Base-by-base conservation (phyloP, 148 eudicot species). In the Bassia scoparia region DNA sequence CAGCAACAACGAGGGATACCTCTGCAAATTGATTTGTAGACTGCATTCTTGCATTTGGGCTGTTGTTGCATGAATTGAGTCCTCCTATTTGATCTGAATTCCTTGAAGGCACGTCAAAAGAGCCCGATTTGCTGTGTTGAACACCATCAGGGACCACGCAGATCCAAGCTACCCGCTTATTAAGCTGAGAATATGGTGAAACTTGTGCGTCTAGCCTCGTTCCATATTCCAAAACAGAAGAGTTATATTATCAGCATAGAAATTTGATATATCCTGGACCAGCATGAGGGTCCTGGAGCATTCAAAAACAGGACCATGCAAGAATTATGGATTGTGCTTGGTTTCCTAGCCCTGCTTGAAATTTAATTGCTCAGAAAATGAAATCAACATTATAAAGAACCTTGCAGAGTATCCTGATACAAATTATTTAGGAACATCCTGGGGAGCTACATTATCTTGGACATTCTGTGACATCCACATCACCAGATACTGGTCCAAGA, bases 61-160 rank as follows among this genome's bases (percentile, higher is more conserved):
- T 82, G 92, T 80, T 84, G 97, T 56, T 86, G 93, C 83, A 84
- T 55, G 52, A 84, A 59, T 73, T 86, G 79, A 72, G 88, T 86
- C 79, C 88, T 87, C 96, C 97, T 88, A n/a, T n/a, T 61, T 84
- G 89, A 73, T 95, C 97, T 7, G 91, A 56, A n/a, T n/a, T 68
- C 79, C 89, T 65, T 85, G 86, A 67, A 86, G 82, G 67, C 77
- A 87, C 98, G 74, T 85, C 81, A 44, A 73, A 84, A 74, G 83
- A 63, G 54, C 88, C 88, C 86, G 41, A 82, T 61, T 73, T 85
- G 94, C 67, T 77, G 91, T 84, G 89, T 41, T 80, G 93, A 70
- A 76, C 79, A 23, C 84, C 84, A 80, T 94, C 91, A 61, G 76
- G 76, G 77, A 63, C 83, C 84, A 33, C 74, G n/a, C 55, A 68